Evolutionary conservation across 306 rosid species (phyloP).

Genomic region (Vigna angularis): DNA sequence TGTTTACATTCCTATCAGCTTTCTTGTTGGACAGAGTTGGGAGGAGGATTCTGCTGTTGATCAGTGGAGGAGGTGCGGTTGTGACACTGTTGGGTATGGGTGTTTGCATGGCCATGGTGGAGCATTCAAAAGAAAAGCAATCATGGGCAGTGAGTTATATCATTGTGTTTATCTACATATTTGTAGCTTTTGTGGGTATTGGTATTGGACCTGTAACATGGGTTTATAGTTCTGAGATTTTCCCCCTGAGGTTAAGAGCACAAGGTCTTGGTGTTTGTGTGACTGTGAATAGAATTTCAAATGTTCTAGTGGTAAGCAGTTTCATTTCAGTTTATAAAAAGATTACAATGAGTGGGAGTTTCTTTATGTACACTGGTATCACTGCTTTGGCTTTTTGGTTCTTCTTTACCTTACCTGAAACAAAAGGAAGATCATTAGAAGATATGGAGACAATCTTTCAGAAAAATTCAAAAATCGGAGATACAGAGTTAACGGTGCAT

Average conservation of each 20-base stretch:
- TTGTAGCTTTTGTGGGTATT: constrained; percentile 59
- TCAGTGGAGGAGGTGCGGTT: constrained; percentile 59
- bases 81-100: constrained; percentile 50
- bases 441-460: constrained; percentile 65
- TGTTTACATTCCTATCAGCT: constrained; percentile 55
- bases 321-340: constrained; percentile 66
- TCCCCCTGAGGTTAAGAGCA: constrained; percentile 71
- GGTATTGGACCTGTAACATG: constrained; percentile 80
- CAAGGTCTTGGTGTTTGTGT: constrained; percentile 67
- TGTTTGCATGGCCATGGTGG: constrained; percentile 57
- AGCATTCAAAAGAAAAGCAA: constrained; percentile 42
- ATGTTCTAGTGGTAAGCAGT: constrained; percentile 54
- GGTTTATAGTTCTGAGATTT: constrained; percentile 83
- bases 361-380: constrained; percentile 63
- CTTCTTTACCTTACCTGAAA: constrained; percentile 78
- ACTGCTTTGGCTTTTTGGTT: constrained; percentile 57
- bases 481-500: neutral
- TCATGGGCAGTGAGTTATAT: constrained; percentile 56
- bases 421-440: constrained; percentile 78
- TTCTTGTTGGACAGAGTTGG: constrained; percentile 51
- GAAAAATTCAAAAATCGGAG: constrained; percentile 10
- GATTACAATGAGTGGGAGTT: constrained; percentile 73
- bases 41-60: constrained; percentile 54
- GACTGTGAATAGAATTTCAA: constrained; percentile 63
- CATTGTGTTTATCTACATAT: constrained; percentile 49